phyloP scores from a whole-genome alignment of 257 asterid genomes.

The Osmanthus fragrans region DNA sequence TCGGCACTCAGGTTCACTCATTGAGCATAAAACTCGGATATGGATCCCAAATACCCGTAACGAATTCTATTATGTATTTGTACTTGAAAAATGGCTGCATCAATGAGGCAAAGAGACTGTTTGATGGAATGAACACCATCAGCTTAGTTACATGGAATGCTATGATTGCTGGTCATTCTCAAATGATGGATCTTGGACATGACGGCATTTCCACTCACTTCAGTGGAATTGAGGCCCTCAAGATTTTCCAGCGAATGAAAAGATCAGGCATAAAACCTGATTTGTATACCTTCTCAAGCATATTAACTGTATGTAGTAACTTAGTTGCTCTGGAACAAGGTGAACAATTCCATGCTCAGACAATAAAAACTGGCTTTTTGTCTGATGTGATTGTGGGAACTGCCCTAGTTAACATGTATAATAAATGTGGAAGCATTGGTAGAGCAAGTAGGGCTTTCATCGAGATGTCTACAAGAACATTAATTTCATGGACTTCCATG shows the following conservation, averaged over 20 bases:
- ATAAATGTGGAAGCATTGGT: constrained; percentile 82
- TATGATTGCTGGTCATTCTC: constrained; percentile 86
- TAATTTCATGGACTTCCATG: constrained; percentile 94
- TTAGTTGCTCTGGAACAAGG: constrained; percentile 84
- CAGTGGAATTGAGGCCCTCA: constrained; percentile 73
- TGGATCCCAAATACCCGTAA: constrained; percentile 48
- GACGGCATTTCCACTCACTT: constrained; percentile 54
- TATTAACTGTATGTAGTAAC: constrained; percentile 68
- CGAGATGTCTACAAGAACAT: constrained; percentile 74
- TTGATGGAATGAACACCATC: constrained; percentile 53
- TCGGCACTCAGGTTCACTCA: constrained; percentile 80
- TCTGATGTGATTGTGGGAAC: constrained; percentile 85
- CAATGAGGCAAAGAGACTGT: constrained; percentile 66
- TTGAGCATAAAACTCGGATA: constrained; percentile 65
- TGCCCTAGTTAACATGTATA: constrained; percentile 85
- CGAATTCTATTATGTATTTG: constrained; percentile 74
- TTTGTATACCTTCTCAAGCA: constrained; percentile 71
- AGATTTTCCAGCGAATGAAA: constrained; percentile 57
- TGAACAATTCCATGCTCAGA: constrained; percentile 84
- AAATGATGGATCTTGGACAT: constrained; percentile 49
- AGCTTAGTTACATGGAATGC: constrained; percentile 86
- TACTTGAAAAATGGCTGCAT: constrained; percentile 71
- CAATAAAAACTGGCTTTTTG: constrained; percentile 66
- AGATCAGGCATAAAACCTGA: constrained; percentile 73
- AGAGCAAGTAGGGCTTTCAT: constrained; percentile 75